Evolutionary conservation across 768 basidiomycete species (phyloP).

Genomic region (Boletellus ananas): DNA sequence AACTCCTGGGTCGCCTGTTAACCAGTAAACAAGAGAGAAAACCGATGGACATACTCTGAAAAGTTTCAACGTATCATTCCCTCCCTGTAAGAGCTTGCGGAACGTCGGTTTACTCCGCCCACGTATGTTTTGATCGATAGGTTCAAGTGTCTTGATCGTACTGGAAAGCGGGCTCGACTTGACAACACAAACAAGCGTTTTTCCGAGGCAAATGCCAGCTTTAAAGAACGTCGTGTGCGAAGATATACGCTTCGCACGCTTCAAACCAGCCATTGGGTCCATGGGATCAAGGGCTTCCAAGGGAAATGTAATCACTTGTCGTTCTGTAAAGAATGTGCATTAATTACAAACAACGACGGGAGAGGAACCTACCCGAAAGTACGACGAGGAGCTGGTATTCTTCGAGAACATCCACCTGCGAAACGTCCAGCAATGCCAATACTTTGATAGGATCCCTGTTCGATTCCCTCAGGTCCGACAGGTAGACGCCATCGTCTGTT

Average conservation of each 20-base stretch:
- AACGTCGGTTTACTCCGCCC: conserved; percentile 88
- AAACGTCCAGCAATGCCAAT: conserved; percentile 81
- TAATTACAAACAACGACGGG: background rate
- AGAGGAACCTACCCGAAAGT: conserved; percentile 71
- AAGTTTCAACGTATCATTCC: conserved; percentile 87
- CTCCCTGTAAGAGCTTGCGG: conserved; percentile 88
- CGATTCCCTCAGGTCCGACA: conserved; percentile 78
- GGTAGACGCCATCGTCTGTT: conserved; percentile 96
- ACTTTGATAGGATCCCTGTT: conserved; percentile 87
- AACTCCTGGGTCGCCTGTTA: conserved; percentile 64
- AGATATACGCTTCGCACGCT: conserved; percentile 91
- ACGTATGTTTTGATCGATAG: conserved; percentile 83
- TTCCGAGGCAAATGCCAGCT: conserved; percentile 86
- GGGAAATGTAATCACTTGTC: conserved; percentile 94
- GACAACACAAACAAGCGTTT: conserved; percentile 92
- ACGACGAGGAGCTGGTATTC: conserved; percentile 95
- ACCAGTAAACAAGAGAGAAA: background rate
- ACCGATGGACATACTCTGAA: conserved; percentile 63
- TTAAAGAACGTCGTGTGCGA: conserved; percentile 99
- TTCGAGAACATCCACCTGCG: conserved; percentile 94
- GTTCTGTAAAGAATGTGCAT: conserved; percentile 50
- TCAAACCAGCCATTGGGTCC: conserved; percentile 88
- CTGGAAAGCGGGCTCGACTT: conserved; percentile 93
- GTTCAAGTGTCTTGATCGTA: conserved; percentile 96
- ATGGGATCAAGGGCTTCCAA: conserved; percentile 86